A percentile compares a stretch with the other conserved stretches of the same genome.
Evolutionary conservation across 1,139 yeast genomes (phyloP).

Genomic region (Pichia sp.): DNA sequence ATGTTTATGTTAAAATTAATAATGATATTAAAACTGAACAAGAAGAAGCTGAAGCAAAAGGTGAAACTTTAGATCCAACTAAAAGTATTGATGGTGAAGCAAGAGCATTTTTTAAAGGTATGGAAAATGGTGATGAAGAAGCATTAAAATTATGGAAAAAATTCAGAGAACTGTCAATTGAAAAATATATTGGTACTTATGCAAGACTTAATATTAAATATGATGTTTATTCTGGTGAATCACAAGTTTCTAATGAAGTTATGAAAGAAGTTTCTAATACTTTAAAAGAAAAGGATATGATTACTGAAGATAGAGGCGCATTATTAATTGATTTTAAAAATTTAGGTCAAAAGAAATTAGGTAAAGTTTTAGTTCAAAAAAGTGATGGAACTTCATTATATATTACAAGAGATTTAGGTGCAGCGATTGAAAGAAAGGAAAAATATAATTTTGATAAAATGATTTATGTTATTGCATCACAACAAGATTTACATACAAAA

Average conservation of each 20-base stretch:
- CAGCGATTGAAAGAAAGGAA: conserved; percentile 86
- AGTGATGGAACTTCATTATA: conserved; percentile 94
- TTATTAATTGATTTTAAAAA: conserved; percentile 77
- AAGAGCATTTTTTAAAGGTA: conserved; percentile 75
- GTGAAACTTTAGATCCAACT: conserved; percentile 49
- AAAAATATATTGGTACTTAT: conserved; percentile 78
- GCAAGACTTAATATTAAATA: conserved; percentile 85
- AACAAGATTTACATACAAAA: conserved; percentile 90
- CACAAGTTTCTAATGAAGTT: conserved; percentile 73
- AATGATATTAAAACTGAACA: conserved; percentile 66
- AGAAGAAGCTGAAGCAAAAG: conserved; percentile 32
- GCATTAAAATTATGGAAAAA: conserved; percentile 78
- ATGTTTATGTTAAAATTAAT: conserved; percentile 86
- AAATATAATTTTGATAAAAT: conserved; percentile 86
- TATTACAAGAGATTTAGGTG: conserved; percentile 95
- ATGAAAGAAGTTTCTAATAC: conserved; percentile 62
- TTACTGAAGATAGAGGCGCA: conserved; percentile 90
- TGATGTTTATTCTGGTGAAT: conserved; percentile 92
- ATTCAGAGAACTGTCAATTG: conserved; percentile 87
- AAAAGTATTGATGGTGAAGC: conserved; percentile 72
- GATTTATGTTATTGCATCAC: conserved; percentile 93
- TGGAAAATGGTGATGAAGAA: conserved; percentile 90
- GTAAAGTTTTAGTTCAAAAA: conserved; percentile 90
- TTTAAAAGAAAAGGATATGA: conserved; percentile 63
- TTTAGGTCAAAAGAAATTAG: conserved; percentile 79